Base-by-base conservation (phyloP, 805 yeast species). In the Metschnikowia gelsemii region DNA sequence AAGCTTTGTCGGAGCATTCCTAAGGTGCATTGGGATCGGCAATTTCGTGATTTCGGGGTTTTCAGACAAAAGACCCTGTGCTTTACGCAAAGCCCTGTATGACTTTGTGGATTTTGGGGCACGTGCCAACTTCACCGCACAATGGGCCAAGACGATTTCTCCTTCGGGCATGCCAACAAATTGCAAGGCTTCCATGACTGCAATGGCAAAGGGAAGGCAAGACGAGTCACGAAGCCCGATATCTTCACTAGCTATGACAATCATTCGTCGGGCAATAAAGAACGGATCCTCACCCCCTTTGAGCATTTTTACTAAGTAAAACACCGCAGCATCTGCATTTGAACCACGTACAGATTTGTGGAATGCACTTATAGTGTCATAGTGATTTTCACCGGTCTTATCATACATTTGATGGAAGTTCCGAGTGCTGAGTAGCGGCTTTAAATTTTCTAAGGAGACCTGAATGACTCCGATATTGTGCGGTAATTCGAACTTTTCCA, bases 161-260 rank as follows among this genome's bases (percentile, higher is more conserved):
- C 93, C 91, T 56, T 93, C 99, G 0, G 99, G 99, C 75, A 93
- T 70, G 0, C 99, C 99, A 16, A 93, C 76, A 61, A 85, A 86
- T 66, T 87, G 89, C 3, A 87, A 82, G 0, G 97, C 88, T 31
- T 87, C 87, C 59, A 86, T 87, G 0, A 95, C 78, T 0, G 96
- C 81, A 2, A 85, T 73, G 1, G 96, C 93, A 65, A 93, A 83
- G 2, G 96, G 96, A 31, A 93, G 64, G 52, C 95, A 80, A 1
- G 84, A 63, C 38, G 88, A 87, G 60, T 93, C 98, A 3, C 85
- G 70, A 2, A 87, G 64, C 0, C 99, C 99, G 20, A 93, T 70
- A 59, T 93, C 99, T 59, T 93, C 99, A 56, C 93, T 83, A 0
- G 99, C 98, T 16, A 93, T 93, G 3, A 96, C 73, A 4, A 93